These are phyloP conservation scores for Gossypium aridum DNA, from an alignment of 441 rosid species.

Conservation along the genomic window DNA sequence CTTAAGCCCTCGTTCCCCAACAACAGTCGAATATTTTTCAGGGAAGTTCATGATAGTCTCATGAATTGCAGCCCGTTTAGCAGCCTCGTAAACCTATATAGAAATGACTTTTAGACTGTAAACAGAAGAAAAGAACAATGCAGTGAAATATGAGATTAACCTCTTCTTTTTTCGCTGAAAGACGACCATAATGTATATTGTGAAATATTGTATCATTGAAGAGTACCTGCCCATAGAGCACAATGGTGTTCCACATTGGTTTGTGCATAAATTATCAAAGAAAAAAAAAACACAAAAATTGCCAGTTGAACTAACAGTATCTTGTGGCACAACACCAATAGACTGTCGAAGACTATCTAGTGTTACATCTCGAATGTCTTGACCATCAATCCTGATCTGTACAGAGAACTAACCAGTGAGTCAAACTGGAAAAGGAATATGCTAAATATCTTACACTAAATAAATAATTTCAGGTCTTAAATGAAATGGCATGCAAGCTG, in stretches of 20 bases:
- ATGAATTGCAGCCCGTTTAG: slow-evolving; percentile 90
- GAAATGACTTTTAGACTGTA: slow-evolving; percentile 11
- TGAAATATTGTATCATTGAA: slow-evolving; percentile 94
- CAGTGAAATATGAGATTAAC: slow-evolving; percentile 24
- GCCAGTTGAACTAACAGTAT: slow-evolving; percentile 57
- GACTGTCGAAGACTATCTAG: slow-evolving; percentile 67
- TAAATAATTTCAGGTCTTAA: neutral
- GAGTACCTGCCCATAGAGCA: slow-evolving; percentile 61
- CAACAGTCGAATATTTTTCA: slow-evolving; percentile 79
- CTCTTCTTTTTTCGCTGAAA: slow-evolving; percentile 89
- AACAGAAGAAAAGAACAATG: slow-evolving; percentile 4
- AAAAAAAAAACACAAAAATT: neutral
- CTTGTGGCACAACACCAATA: slow-evolving; percentile 97
- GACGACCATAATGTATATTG: slow-evolving; percentile 90
- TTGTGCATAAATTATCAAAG: slow-evolving; percentile 5
- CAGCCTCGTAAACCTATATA: slow-evolving; percentile 89
- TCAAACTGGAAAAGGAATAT: neutral
- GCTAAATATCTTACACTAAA: neutral
- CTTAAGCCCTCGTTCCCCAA: slow-evolving; percentile 99
- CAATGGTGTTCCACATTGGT: slow-evolving; percentile 5
- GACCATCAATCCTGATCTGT: slow-evolving; percentile 82
- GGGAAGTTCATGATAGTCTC: slow-evolving; percentile 89
- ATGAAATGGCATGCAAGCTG: neutral
- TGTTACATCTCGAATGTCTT: slow-evolving; percentile 75
- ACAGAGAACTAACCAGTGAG: slow-evolving; percentile 6